Conservation (phyloP, 495 filamentous ascomycete species). For the Daldinia grandis region DNA sequence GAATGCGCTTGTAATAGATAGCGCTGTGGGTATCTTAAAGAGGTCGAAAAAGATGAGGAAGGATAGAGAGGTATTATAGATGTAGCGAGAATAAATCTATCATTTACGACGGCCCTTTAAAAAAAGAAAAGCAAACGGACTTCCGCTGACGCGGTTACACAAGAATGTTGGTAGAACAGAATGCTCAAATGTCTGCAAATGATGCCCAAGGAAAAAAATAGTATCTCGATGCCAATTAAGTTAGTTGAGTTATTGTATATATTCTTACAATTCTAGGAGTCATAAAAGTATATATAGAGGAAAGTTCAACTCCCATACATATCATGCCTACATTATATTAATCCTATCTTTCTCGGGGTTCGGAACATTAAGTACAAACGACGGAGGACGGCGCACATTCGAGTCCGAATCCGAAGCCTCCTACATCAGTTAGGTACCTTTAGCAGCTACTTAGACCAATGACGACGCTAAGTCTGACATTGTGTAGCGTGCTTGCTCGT, state of each 20-base stretch:
- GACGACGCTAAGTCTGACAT: background rate
- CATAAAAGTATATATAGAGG: background rate
- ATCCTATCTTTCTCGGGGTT: constrained; percentile 11
- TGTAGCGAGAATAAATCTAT: background rate
- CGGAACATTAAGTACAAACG: background rate
- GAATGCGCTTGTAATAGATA: background rate
- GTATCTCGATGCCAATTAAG: background rate
- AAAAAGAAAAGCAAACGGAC: constrained; percentile 18
- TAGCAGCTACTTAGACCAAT: no score
- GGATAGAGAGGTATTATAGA: background rate
- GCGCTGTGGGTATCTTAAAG: background rate
- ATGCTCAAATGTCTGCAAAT: background rate
- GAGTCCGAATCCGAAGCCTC: constrained; percentile 29
- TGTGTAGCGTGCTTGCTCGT: background rate
- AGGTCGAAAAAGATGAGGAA: background rate
- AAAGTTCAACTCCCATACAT: background rate
- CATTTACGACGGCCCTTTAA: background rate
- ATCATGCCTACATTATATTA: background rate
- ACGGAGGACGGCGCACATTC: constrained; percentile 15
- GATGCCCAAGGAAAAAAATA: background rate
- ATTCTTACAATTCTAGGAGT: background rate
- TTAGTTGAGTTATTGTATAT: no score
- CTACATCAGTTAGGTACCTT: constrained; percentile 4
- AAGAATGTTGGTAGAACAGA: background rate
- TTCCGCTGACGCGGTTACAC: constrained; percentile 11